Evolutionary conservation across 345 rosid genomes (phyloP).

Genomic region (Melastoma malabathricum): DNA sequence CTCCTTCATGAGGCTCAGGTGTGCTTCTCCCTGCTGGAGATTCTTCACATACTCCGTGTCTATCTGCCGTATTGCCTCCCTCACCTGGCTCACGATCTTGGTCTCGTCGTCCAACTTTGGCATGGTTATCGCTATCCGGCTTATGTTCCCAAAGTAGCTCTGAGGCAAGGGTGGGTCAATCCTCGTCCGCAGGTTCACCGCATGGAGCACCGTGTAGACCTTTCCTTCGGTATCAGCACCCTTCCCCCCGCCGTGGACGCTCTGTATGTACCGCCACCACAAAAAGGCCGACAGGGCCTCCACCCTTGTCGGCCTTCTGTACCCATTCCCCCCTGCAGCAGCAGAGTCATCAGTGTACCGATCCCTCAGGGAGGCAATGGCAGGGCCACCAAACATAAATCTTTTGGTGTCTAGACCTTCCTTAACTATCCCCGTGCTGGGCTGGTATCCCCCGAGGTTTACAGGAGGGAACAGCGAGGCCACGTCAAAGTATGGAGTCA

Average conservation of each 20-base stretch:
- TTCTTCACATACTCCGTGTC: constrained; percentile 7
- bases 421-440: constrained; percentile 7
- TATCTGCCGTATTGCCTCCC: constrained; percentile 8
- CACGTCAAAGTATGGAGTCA: constrained; percentile 1
- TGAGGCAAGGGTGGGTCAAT: constrained; percentile 12
- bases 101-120: constrained; percentile 1
- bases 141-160: constrained; percentile 15
- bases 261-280: constrained; percentile 12
- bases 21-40: constrained; percentile 3
- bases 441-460: background rate
- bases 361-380: constrained; percentile 1
- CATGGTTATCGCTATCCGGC: constrained; percentile 6
- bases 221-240: background rate
- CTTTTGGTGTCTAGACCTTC: constrained; percentile 6
- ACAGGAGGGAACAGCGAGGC: constrained; percentile 9
- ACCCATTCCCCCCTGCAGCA: background rate
- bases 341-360: background rate
- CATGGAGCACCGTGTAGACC: constrained; percentile 5
- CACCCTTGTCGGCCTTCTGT: constrained; percentile 10
- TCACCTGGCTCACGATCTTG: constrained; percentile 6
- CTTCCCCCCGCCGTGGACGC: background rate
- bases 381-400: constrained; percentile 3
- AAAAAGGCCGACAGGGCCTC: constrained; percentile 19
- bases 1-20: constrained; percentile 7
- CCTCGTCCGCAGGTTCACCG: constrained; percentile 14